Base-by-base conservation (phyloP, 305 asterid species). In the Caryopteris hybrid region DNA sequence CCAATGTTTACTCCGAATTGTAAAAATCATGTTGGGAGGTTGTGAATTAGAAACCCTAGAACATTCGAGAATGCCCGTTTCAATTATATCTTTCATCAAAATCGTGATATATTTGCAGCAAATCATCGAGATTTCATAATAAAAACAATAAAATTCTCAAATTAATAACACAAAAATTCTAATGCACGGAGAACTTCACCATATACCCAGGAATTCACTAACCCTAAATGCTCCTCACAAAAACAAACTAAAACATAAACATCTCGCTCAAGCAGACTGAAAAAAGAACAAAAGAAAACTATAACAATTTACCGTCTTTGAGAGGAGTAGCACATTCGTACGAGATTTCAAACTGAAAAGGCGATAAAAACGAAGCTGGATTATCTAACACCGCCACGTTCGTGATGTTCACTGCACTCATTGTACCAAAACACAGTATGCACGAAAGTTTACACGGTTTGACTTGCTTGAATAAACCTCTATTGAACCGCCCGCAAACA, bases 291-390 rank as follows among this genome's bases (percentile, higher is more conserved):
- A 59, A 20, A 57, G 58, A 3, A 46, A 46, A 61, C 8, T 11
- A 22, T 21, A 4, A 63, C 5, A 41, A 51, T 52, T 36, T 84
- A 92, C 97, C 98, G 66, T 92, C 99, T 54, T 83, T 79, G 70
- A 93, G 97, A 78, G 97, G 61, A 46, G 91, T 22, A 16, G 90
- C 92, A 59, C 97, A 93, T 72, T 93, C 99, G 72, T 93, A 93
- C 7, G 99, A 93, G 81, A 93, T 88, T 76, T 93, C 99, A 73
- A 93, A 93, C 95, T 87, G 97, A 75, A 93, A 87, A 11, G 97
- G 92, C 34, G 92, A 48, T 6, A 77, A 51, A 82, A 93, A 93
- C 70, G 92, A 80, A 60, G 97, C 89, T 65, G 98, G 98, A 79
- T 93, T 90, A 81, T 88, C 96, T 74, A 90, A 83, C 78, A 93